These are phyloP conservation scores for Millerozyma miso DNA, from an alignment of 805 yeast genomes.

Conservation along the genomic window DNA sequence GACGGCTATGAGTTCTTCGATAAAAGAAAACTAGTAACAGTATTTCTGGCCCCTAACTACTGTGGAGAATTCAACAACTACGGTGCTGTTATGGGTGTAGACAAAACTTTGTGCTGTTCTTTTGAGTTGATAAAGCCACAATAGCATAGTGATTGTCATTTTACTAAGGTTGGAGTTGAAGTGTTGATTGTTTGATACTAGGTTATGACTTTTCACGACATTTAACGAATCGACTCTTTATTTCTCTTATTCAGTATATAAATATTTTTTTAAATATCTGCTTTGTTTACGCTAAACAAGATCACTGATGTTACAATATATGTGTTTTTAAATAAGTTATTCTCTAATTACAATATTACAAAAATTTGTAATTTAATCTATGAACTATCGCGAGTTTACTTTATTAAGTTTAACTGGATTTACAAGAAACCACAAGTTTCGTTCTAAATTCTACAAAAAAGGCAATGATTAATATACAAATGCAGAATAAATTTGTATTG, in stretches of 20 bases:
- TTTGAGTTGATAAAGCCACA: constrained; percentile 65
- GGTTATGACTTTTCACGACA: constrained; percentile 2
- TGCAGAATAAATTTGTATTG: too few species aligned
- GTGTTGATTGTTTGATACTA: constrained; percentile 2
- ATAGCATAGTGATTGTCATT: not conserved
- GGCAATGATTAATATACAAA: too few species aligned
- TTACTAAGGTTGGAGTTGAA: constrained; percentile 1
- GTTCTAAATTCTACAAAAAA: too few species aligned
- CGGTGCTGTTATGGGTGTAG: constrained; percentile 78
- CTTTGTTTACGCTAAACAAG: too few species aligned
- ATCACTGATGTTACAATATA: too few species aligned
- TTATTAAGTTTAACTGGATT: too few species aligned
- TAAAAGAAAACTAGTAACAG: constrained; percentile 68
- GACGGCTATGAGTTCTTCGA: constrained; percentile 84
- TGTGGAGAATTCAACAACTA: constrained; percentile 78
- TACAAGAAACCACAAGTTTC: too few species aligned
- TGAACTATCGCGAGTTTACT: too few species aligned
- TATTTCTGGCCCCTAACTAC: constrained; percentile 80
- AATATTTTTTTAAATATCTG: not conserved
- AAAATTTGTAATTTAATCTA: too few species aligned
- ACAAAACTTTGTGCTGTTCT: constrained; percentile 62
- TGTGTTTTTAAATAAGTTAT: too few species aligned
- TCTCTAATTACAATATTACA: too few species aligned
- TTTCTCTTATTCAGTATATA: constrained; percentile 1
- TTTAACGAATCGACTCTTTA: constrained; percentile 4